Base-by-base conservation (phyloP, 306 rosid species). In the Cajanus cajan region DNA sequence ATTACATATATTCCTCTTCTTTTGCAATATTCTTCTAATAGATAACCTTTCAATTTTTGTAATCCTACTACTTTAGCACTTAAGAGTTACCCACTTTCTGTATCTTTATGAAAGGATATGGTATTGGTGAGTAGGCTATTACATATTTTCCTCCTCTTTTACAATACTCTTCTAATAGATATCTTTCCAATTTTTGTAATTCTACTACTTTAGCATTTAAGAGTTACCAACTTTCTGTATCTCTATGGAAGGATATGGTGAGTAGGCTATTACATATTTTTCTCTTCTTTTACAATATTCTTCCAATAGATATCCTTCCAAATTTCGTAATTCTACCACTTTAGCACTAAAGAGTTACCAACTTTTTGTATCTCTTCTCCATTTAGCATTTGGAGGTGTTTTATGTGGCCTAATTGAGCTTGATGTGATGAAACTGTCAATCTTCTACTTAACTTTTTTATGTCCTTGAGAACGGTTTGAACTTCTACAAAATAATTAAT, bases 161-260 rank as follows among this genome's bases (percentile, higher is more conserved):
- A 36, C 65, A 15, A 51, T 52, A 28, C 43, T 33, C 18, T 76
- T 76, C 9, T 16, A 3, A 3, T 76, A 54, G 41, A 19, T 63
- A 40, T 80, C 62, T 59, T 51, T 80, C 68, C 21, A 11, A 28
- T 4, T 52, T 4, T 0, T 28, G 31, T 28, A 28, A 28, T 28
- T 28, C 31, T 28, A 28, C 31, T 28, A 28, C 31, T 28, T 28
- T 28, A 3, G 31, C 31, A 28, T 3, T 1, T 28, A 28, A 28
- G 31, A 3, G 31, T 28, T 28, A 28, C 31, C 31, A 28, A 28
- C 31, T 28, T 28, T 28, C 31, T 28, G 31, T 28, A 89, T 91
- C 82, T 93, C 97, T 39, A 93, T 93, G 97, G 98, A 93, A 87
- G 94, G 94, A 86, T 91, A 93, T 66, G 98, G 98, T 91, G 61